Conservation (phyloP, 2,329 filamentous ascomycete species). For the Phaeosphaeria sp. region DNA sequence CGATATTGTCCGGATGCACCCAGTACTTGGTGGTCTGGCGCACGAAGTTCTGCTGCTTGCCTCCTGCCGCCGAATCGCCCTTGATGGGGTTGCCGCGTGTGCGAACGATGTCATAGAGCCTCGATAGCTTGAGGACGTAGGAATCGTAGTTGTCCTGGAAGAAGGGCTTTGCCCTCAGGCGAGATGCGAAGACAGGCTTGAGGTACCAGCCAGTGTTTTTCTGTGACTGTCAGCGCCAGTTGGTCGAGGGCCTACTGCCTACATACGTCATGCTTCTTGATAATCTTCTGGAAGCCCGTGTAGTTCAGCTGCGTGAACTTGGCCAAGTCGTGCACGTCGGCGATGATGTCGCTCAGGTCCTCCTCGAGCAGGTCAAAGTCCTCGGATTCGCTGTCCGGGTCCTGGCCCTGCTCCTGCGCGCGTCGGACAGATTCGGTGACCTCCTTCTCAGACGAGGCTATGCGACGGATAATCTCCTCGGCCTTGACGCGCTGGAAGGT, state of each 20-base stretch:
- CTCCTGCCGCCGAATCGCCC: slow-evolving; percentile 90
- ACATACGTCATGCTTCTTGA: slow-evolving; percentile 96
- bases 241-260: slow-evolving; percentile 6
- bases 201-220: slow-evolving; percentile 95
- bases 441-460: slow-evolving; percentile 85
- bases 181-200: slow-evolving; percentile 92
- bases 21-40: slow-evolving; percentile 99
- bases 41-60: slow-evolving; percentile 92
- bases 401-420: slow-evolving; percentile 28
- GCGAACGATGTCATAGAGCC: slow-evolving; percentile 91
- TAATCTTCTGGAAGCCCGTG: slow-evolving; percentile 99
- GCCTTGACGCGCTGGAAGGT: slow-evolving; percentile 97
- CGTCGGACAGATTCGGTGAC: slow-evolving; percentile 85
- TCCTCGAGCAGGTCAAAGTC: slow-evolving; percentile 94
- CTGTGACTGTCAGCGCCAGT: slow-evolving; percentile 53
- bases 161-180: slow-evolving; percentile 94
- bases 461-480: slow-evolving; percentile 91
- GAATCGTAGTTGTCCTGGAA: slow-evolving; percentile 99
- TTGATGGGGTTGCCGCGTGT: slow-evolving; percentile 91
- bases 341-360: slow-evolving; percentile 95
- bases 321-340: slow-evolving; percentile 95
- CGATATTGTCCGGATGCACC: slow-evolving; percentile 98
- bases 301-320: slow-evolving; percentile 99
- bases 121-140: slow-evolving; percentile 92
- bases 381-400: slow-evolving; percentile 63